Evolutionary conservation across 1,284 basidiomycete genomes (phyloP), one percentile per base, ranked within the genome.

Genomic region (Naganishia sp.): DNA sequence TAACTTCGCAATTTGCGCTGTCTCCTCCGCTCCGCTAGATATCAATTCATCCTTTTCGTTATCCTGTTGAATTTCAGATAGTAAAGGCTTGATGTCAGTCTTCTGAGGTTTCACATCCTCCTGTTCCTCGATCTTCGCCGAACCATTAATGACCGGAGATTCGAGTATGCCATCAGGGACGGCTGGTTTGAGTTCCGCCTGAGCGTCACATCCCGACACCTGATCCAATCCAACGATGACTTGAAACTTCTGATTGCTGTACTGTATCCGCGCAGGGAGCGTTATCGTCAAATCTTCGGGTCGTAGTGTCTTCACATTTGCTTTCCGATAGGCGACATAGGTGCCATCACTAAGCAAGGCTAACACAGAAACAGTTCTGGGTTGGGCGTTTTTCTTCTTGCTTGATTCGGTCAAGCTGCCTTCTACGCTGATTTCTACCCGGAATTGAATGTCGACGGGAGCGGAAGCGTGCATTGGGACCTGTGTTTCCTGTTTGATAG

Each of bases 201-300:
- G 69, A 1, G 45, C 63, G 3, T 64, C 39, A 43, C 75, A 72
- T 9, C 77, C 77, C 1, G 76, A 70, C 4, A 73, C 64, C 60
- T 77, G 75, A 33, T 78, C 76, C 18, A 77, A 65, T 6, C 60
- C 66, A 3, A 66, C 71, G 9, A 66, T 54, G 42, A 75, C 36
- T 2, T 50, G 50, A 33, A 75, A 65, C 21, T 23, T 63, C 11
- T 66, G 61, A 33, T 67, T 65, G 18, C 52, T 48, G 4, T 61
- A 54, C 11, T 57, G 60, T 39, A 74, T 42, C 39, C 23, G 46
- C 3, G 57, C 57, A 25, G 46, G 45, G 2, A 61, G 39, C 2
- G 33, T 42, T 36, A 61, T 50, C n/a, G 46, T 52, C n/a, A 65
- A 49, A n/a, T 48, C 53, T 56, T 65, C 45, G 33, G 42, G 33